Evolutionary conservation across 2,329 filamentous ascomycete genomes (phyloP), one percentile per base, ranked within the genome.

Genomic region (Colletotrichum sp.): DNA sequence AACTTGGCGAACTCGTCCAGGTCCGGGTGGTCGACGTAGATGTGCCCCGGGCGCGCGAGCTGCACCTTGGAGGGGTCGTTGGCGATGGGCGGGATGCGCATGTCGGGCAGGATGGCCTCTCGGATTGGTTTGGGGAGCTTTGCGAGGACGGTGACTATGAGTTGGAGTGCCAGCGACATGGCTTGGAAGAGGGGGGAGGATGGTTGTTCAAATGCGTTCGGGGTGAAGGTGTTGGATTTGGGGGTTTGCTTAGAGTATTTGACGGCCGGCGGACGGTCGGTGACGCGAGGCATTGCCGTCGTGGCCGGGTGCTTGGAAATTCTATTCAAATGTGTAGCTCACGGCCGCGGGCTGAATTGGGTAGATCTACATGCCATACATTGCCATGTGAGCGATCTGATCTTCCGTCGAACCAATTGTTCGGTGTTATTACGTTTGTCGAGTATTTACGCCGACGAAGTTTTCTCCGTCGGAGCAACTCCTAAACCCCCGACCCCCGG

Each of bases 11-110:
- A 80, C 10, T 78, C 72, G 3, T 80, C 79, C 10, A 83, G 66
- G 68, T 82, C 77, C 2, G 79, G 80, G 71, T 84, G 81, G 36
- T 81, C 78, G 59, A 77, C 68, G 64, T 74, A 76, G 8, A 80
- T 70, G 55, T 80, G 73, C 6, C 70, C 24, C 9, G 78, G 55
- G 4, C 77, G 77, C 30, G 39, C 57, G 8, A 80, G 73, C 39
- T 78, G 77, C 13, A 80, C 66, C 65, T 78, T 83, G 55, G 77
- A 75, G 12, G 78, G 72, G 64, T 78, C 71, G 67, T 80, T 79
- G 18, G 21, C 15, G 21, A 78, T 75, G 26, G 55, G 26, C 13
- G 21, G 55, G 55, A 59, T 59, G 8, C 55, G 55, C 55, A 59
- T 59, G 55, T 59, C 55, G 24, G 55, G 55, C 55, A 59, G 55